Evolutionary conservation across 2,329 filamentous ascomycete species (phyloP).

Genomic region (Bipolaris sorokiniana): DNA sequence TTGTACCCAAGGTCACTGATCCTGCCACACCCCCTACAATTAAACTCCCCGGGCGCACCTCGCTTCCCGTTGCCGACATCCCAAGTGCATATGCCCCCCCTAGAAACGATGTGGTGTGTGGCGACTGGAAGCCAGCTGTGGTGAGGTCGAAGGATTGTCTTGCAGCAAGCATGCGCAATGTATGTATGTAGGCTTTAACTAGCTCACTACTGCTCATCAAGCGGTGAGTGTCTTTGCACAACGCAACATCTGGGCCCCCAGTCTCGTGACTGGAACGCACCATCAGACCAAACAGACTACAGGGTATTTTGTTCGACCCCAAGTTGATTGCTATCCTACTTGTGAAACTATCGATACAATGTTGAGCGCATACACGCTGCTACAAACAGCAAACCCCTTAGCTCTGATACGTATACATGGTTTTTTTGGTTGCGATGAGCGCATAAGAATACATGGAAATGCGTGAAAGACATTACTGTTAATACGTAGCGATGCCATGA

Average conservation of each 20-base stretch:
- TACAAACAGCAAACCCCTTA: neutral
- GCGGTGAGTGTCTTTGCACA: conserved; percentile 21
- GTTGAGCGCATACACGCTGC: neutral
- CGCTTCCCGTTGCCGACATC: conserved; percentile 5
- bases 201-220: conserved; percentile 6
- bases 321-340: conserved; percentile 4
- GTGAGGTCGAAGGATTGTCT: conserved; percentile 8
- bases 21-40: neutral
- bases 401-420: conserved; percentile 7
- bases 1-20: neutral
- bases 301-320: neutral
- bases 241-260: conserved; percentile 3
- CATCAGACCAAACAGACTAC: neutral
- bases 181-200: conserved; percentile 12
- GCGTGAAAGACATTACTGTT: conserved; percentile 14
- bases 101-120: conserved; percentile 4
- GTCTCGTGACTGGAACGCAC: neutral
- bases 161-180: conserved; percentile 16
- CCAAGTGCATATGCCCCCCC: neutral
- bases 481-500: conserved; percentile 1
- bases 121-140: conserved; percentile 7
- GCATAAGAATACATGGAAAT: conserved; percentile 1
- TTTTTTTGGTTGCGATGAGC: conserved; percentile 1
- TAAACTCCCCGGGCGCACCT: conserved; percentile 4
- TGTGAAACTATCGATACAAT: conserved; percentile 11